Evolutionary conservation across 2,329 filamentous ascomycete genomes (phyloP), one percentile per base, ranked within the genome.

Genomic region (Exophiala oligosperma): DNA sequence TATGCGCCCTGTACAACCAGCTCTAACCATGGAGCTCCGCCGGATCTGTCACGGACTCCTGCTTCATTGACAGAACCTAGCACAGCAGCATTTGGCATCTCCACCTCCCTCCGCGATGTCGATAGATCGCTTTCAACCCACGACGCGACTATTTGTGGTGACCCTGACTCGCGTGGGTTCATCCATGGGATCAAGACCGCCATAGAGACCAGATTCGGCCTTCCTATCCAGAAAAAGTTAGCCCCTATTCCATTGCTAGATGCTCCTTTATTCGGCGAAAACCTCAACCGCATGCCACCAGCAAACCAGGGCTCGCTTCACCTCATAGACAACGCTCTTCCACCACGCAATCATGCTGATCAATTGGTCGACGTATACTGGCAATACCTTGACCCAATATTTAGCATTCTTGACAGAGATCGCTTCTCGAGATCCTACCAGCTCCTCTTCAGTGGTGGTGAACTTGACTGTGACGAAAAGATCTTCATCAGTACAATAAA

Each of bases 401-500:
- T 21, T n/a, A n/a, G n/a, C 43, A 11, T 46, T 23, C 11, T 46
- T n/a, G 43, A 46, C 43, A n/a, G 43, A 23, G 43, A 46, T 6
- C 11, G 43, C 43, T 46, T 23, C 24, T 46, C 24, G 4, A 11
- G 24, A n/a, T 21, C 17, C 43, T 46, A 46, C 24, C 17, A 9
- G 24, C n/a, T 23, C n/a, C n/a, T 23, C n/a, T 46, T 9, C 24
- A n/a, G 24, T n/a, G 43, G 43, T 23, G 43, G n/a, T 5, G 11
- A 9, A 23, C 24, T 46, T 11, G n/a, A 21, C 3, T n/a, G 43
- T n/a, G 43, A 46, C 23, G n/a, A 23, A n/a, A 23, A 46, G 43
- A 23, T 46, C 24, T 46, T n/a, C n/a, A n/a, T 46, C 17, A 46
- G 43, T 46, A 46, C 24, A 46, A 46, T 46, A n/a, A 46, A 46